These are phyloP conservation scores for Hyphopichia pseudoburtonii DNA, from an alignment of 1,139 yeast species.

Conservation along the genomic window DNA sequence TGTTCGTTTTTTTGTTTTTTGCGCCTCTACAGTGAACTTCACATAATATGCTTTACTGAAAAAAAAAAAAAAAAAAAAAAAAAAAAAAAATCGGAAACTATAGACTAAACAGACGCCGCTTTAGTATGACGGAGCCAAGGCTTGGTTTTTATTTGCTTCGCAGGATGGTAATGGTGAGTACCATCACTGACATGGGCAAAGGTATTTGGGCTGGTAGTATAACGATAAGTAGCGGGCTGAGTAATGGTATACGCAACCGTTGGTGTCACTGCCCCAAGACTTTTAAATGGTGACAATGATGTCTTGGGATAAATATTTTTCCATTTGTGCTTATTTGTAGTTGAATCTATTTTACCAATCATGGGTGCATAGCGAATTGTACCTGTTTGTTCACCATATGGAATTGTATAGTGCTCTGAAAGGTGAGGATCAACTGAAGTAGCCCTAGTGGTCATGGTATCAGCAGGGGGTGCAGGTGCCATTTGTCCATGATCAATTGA, in stretches of 20 bases:
- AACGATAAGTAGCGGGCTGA: constrained; percentile 1
- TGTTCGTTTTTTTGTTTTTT: no score
- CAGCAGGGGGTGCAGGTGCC: neutral
- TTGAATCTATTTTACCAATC: constrained; percentile 1
- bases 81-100: no score
- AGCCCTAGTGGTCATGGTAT: neutral
- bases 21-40: neutral
- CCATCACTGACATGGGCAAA: neutral
- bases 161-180: neutral
- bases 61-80: no score
- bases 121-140: neutral
- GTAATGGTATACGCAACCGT: constrained; percentile 6
- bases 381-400: constrained; percentile 5
- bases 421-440: neutral
- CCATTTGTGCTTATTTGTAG: neutral
- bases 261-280: constrained; percentile 1
- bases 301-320: neutral
- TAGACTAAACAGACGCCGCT: neutral
- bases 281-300: constrained; percentile 1
- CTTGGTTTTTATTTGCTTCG: neutral
- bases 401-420: constrained; percentile 2
- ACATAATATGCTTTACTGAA: no score
- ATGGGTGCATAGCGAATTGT: constrained; percentile 6
- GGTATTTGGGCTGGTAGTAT: neutral
- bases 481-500: neutral